Base-by-base conservation (phyloP, 176 grass and related monocot genomes). In the Poa pratensis region DNA sequence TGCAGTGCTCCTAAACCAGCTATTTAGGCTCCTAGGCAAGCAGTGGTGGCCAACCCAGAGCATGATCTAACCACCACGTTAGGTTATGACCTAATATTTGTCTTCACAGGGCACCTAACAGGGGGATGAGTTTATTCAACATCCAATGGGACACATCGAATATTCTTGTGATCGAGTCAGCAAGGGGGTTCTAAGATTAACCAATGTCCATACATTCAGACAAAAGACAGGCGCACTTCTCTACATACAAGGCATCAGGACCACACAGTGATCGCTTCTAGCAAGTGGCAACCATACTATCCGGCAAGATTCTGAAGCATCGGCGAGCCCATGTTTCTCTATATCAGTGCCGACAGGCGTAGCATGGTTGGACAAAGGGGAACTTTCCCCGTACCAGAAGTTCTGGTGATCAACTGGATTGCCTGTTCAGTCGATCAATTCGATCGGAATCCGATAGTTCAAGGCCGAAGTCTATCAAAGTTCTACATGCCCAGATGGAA, bases 41-140 rank as follows among this genome's bases (percentile, higher is more conserved):
- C 26, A 77, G 34, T 58, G 60, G 19, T 68, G 13, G 26, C 79
- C 48, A 87, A 82, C 37, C 27, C 62, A 87, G 35, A 24, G 49
- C 50, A 79, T 69, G 27, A n/a, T 22, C 49, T 9, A 37, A 40
- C 26, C 30, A 43, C 42, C 58, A 84, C 43, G 27, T 67, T 84
- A 85, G 46, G 75, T 32, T 27, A 57, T 45, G 39, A 0, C 22
- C 50, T 57, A 16, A 79, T 82, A 76, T 69, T 26, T 55, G 16
- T 59, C 51, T 82, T 87, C 48, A 15, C 18, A 35, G 26, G 5
- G 20, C 34, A 85, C 48, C 35, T 26, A 82, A 82, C 34, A 55
- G 20, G 15, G 19, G 79, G 14, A 46, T 26, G 62, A 60, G 9
- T 58, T 37, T 76, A 76, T 76, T 75, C 46, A 66, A 37, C 59